Base-by-base conservation (phyloP, 768 basidiomycete species). In the Thelephora aurantiotincta region DNA sequence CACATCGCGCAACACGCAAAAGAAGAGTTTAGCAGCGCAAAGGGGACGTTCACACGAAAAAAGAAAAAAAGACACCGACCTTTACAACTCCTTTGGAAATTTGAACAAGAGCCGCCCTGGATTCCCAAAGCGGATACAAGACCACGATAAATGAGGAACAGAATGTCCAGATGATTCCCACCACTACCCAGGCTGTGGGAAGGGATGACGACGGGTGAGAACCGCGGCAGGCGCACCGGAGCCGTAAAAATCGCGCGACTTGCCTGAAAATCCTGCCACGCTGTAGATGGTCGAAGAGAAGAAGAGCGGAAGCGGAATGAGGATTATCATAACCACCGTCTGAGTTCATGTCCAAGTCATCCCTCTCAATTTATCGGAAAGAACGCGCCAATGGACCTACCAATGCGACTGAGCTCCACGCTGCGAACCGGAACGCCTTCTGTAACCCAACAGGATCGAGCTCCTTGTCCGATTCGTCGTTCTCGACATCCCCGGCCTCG, bases 291-390 rank as follows among this genome's bases (percentile, higher is more conserved):
- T 82, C 36, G 74, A 72, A 0, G 87, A 80, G 59, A 84, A 86
- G 70, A 94, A 94, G 6, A 93, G 69, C 2, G 90, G 90, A 1
- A 96, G 63, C 0, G 91, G 93, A 46, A 96, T 77, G 47, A 89
- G 46, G 54, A 90, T 64, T 54, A 88, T 71, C 56, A 88, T 65
- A 5, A 87, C 57, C 23, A 82, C 43, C 45, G 76, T 70, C 81
- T 77, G 54, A 22, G 9, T 18, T 16, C 11, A 43, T 13, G 47
- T 20, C 7, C 37, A 20, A 26, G 18, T n/a, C n/a, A 44, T 51
- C 35, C 52, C 46, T 41, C 19, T 36, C 45, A 30, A n/a, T 35
- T 20, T 5, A 35, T 19, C 43, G n/a, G 23, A 33, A 36, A n/a
- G 41, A 46, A 14, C 16, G 6, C 33, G 26, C 13, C 44, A 48